Conservation (phyloP, 2,329 filamentous ascomycete species). For the Clonostachys rosea region DNA sequence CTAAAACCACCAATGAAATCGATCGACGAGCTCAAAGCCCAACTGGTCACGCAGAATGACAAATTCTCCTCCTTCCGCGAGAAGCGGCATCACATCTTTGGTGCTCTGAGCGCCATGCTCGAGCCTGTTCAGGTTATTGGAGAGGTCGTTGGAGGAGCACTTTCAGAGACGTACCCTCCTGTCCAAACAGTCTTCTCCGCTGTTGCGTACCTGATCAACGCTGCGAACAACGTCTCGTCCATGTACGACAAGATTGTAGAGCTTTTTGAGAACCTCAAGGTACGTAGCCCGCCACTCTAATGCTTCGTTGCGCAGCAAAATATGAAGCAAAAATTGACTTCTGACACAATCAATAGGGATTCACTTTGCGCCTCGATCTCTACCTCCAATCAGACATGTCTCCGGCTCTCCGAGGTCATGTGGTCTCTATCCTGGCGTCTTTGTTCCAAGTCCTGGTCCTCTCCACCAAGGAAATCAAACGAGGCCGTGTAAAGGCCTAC, state of each 20-base stretch:
- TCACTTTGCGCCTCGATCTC: slow-evolving; percentile 32
- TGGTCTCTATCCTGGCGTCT: slow-evolving; percentile 33
- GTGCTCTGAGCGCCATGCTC: slow-evolving; percentile 20
- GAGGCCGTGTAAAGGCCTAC: slow-evolving; percentile 33
- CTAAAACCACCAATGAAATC: slow-evolving; percentile 22
- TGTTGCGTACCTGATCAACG: slow-evolving; percentile 33
- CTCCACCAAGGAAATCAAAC: slow-evolving; percentile 31
- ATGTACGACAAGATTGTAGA: slow-evolving; percentile 39
- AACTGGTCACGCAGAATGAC: slow-evolving; percentile 26
- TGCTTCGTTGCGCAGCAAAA: background rate
- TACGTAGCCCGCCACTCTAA: slow-evolving; percentile 5
- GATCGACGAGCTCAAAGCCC: slow-evolving; percentile 20
- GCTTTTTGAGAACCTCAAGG: slow-evolving; percentile 33
- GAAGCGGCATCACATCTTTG: slow-evolving; percentile 24
- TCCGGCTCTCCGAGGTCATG: slow-evolving; percentile 26
- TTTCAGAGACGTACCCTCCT: slow-evolving; percentile 31
- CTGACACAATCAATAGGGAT: slow-evolving; percentile 21
- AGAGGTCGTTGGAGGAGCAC: slow-evolving; percentile 26
- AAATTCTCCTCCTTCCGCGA: slow-evolving; percentile 28
- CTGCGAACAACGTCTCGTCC: slow-evolving; percentile 36
- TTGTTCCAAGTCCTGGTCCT: slow-evolving; percentile 39
- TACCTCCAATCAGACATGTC: slow-evolving; percentile 33
- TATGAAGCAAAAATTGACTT: background rate
- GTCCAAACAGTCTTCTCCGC: slow-evolving; percentile 34
- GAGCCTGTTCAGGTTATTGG: slow-evolving; percentile 32